phyloP scores from a whole-genome alignment of 306 rosid genomes.

The Quercus bicolor region DNA sequence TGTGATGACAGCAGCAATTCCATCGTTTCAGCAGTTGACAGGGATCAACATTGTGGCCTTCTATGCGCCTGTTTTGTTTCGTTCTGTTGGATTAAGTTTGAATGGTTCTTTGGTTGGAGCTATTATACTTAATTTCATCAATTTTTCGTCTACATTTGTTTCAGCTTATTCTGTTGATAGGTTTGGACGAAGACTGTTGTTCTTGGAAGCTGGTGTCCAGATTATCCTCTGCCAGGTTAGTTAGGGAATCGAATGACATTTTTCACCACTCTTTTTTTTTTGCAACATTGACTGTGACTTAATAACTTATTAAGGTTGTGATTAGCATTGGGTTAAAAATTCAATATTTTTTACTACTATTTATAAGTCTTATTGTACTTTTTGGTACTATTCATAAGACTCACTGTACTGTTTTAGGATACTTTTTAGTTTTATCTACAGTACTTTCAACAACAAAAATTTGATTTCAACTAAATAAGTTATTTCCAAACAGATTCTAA shows the following conservation, averaged over 20 bases:
- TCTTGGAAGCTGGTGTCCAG: constrained; percentile 9
- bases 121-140: neutral
- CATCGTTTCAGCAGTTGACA: constrained; percentile 8
- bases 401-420: too few relatives aligned
- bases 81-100: neutral
- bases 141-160: neutral
- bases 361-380: accelerated
- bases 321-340: too few relatives aligned
- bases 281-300: too few relatives aligned
- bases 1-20: neutral
- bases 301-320: too few relatives aligned
- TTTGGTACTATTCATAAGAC: accelerated
- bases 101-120: neutral
- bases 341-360: too few relatives aligned
- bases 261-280: too few relatives aligned
- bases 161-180: neutral
- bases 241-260: neutral
- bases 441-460: accelerated
- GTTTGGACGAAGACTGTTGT: neutral
- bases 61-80: constrained; percentile 8
- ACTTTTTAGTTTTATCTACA: accelerated
- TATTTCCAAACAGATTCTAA: too few relatives aligned
- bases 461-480: too few relatives aligned
- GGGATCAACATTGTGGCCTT: constrained; percentile 1
- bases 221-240: neutral